Percentiles rank a stretch among this genome's conserved stretches.
These are phyloP conservation scores for Ambrosia trifida DNA, from an alignment of 129 eudicot species.

Conservation along the genomic window DNA sequence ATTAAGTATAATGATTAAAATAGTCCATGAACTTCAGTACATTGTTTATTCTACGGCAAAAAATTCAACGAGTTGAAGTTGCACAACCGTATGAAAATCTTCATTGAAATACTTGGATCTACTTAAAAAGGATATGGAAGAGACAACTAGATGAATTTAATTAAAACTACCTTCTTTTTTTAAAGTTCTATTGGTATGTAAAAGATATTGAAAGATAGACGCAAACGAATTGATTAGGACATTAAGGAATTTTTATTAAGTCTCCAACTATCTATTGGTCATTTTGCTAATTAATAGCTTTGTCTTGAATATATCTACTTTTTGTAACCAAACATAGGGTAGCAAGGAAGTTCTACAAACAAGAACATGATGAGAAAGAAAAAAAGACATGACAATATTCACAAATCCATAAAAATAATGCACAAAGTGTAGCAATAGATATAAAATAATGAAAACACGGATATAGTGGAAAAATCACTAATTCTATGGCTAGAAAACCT, in stretches of 20 bases:
- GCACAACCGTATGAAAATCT: not conserved
- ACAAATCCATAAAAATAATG: not conserved
- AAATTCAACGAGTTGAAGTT: too few relatives aligned
- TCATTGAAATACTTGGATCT: not conserved
- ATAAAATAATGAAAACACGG: not conserved
- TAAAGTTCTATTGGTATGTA: not conserved
- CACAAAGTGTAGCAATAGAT: not conserved
- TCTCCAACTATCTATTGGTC: constrained; percentile 6
- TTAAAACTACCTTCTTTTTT: constrained; percentile 1
- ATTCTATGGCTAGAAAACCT: not conserved
- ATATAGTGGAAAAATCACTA: not conserved
- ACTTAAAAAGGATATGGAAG: not conserved
- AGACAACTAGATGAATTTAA: not conserved
- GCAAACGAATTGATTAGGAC: not conserved
- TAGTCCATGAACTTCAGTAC: not conserved
- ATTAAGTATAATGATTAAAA: not conserved
- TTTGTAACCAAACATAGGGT: constrained; percentile 6
- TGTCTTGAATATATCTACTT: constrained; percentile 1
- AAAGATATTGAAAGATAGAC: constrained; percentile 4
- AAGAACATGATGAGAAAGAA: constrained; percentile 14
- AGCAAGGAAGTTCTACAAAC: not conserved
- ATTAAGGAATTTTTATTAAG: not conserved
- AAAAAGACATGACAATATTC: not conserved
- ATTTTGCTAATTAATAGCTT: not conserved
- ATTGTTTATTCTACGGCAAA: too few relatives aligned